phyloP scores from a whole-genome alignment of 495 filamentous ascomycete species.

The Penicillium egyptiacum region DNA sequence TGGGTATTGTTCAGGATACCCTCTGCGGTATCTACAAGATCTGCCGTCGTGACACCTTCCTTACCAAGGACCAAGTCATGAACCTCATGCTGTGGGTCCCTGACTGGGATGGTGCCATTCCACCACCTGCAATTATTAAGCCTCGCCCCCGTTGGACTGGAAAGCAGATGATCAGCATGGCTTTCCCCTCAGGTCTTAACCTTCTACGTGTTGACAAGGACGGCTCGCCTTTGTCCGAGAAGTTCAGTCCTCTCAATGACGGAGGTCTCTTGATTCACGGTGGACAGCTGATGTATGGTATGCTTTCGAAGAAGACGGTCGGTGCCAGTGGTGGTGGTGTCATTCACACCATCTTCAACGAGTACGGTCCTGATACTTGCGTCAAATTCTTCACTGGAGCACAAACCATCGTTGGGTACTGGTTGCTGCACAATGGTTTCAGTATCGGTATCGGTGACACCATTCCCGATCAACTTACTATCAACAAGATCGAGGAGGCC shows the following conservation, averaged over 20 bases:
- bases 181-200: slow-evolving; percentile 84
- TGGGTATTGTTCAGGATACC: slow-evolving; percentile 99
- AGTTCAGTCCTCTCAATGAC: slow-evolving; percentile 68
- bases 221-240: slow-evolving; percentile 50
- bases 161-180: slow-evolving; percentile 94
- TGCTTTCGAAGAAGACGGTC: slow-evolving; percentile 90
- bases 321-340: slow-evolving; percentile 85
- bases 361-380: slow-evolving; percentile 78
- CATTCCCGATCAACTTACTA: slow-evolving; percentile 82
- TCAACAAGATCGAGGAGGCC: slow-evolving; percentile 74
- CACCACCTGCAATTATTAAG: slow-evolving; percentile 85
- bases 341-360: slow-evolving; percentile 95
- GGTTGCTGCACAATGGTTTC: slow-evolving; percentile 96
- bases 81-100: slow-evolving; percentile 96
- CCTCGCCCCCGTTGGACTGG: slow-evolving; percentile 96
- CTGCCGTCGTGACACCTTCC: slow-evolving; percentile 86
- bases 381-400: slow-evolving; percentile 94
- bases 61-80: slow-evolving; percentile 89
- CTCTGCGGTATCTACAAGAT: slow-evolving; percentile 96
- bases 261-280: slow-evolving; percentile 79
- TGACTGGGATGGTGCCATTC: slow-evolving; percentile 94
- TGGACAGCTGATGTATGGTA: slow-evolving; percentile 86
- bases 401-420: slow-evolving; percentile 92
- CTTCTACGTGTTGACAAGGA: slow-evolving; percentile 62
- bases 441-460: slow-evolving; percentile 99